phyloP scores from a whole-genome alignment of 768 basidiomycete genomes.

The Kwoniella sp. region DNA sequence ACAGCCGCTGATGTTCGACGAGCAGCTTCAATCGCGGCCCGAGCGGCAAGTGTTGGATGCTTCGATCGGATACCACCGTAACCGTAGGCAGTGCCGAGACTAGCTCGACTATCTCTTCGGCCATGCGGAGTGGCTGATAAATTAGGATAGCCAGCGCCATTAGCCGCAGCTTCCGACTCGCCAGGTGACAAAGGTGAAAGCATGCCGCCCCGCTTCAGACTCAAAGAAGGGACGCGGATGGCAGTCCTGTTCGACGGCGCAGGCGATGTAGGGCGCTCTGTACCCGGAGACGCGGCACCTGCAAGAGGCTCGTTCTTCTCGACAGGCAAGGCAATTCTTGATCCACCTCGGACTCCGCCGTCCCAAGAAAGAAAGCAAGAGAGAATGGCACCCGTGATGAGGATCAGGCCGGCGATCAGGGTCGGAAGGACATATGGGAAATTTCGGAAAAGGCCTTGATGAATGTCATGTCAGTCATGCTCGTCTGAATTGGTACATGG shows the following conservation, averaged over 20 bases:
- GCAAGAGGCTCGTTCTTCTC: conserved; percentile 60
- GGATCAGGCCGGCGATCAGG: conserved; percentile 68
- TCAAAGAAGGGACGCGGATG: conserved; percentile 18
- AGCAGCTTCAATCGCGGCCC: conserved; percentile 43
- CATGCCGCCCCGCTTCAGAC: conserved; percentile 15
- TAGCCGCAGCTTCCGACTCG: conserved; percentile 16
- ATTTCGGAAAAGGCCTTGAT: conserved; percentile 59
- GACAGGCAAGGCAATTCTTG: conserved; percentile 71
- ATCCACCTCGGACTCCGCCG: conserved; percentile 77
- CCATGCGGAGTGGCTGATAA: conserved; percentile 12
- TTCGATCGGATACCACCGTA: conserved; percentile 50
- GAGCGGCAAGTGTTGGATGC: conserved; percentile 47
- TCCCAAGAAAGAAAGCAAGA: conserved; percentile 85
- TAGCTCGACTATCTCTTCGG: conserved; percentile 45
- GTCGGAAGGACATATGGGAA: conserved; percentile 93
- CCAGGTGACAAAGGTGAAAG: conserved; percentile 33
- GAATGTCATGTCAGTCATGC: neutral
- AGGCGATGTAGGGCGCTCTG: conserved; percentile 16
- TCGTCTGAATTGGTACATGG: neutral
- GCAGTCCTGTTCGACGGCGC: conserved; percentile 22
- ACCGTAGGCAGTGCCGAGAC: conserved; percentile 48
- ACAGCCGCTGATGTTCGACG: conserved; percentile 34
- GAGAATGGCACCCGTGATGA: conserved; percentile 73
- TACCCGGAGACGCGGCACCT: neutral
- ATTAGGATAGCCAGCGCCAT: conserved; percentile 29